Base-by-base conservation (phyloP, 345 rosid species). In the Erysimum cheiranthoides region DNA sequence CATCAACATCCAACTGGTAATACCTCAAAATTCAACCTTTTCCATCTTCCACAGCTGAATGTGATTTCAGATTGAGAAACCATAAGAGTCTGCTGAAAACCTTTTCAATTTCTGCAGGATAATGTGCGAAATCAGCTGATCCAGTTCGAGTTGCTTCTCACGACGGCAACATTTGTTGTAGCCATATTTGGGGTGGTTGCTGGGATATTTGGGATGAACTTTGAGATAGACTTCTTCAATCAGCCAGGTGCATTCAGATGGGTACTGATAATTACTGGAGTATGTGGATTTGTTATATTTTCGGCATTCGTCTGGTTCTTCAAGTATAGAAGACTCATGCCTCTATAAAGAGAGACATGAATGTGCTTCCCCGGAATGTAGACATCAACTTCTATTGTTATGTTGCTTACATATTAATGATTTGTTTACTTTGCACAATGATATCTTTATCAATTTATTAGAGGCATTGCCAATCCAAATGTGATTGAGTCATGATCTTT, bases 101-200 rank as follows among this genome's bases (percentile, higher is more conserved):
- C 21, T 21, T 6, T 27, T 10, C 0, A 18, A 47, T 51, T 10
- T 17, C 57, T 80, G 81, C 85, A 95, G 98, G 99, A 92, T 76
- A 95, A 90, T 76, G 99, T 95, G 47, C 87, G 98, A 67, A 95
- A 95, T 81, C 98, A 95, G 79, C 88, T 95, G 78, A 95, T 95
- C 82, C 99, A 95, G 21, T 92, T 92, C 52, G 99, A 95, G 86
- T 86, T 95, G 76, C 85, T 95, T 8, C 86, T 95, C 16, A 95
- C 99, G 0, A 92, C 99, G 0, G 98, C 97, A 0, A 92, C 98
- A 3, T 95, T 95, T 38, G 98, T 95, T 27, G 99, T 89, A 17
- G 97, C 99, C 39, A 90, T 95, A 40, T 95, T 95, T 67, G 99
- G 97, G 50, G 99, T 95, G 3, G 99, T 95, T 45, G 97, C 99